A percentile compares a stretch with the other conserved stretches of the same genome.
Conservation (phyloP, 352 stramenopile species). For the Phytophthora gonapodyides region DNA sequence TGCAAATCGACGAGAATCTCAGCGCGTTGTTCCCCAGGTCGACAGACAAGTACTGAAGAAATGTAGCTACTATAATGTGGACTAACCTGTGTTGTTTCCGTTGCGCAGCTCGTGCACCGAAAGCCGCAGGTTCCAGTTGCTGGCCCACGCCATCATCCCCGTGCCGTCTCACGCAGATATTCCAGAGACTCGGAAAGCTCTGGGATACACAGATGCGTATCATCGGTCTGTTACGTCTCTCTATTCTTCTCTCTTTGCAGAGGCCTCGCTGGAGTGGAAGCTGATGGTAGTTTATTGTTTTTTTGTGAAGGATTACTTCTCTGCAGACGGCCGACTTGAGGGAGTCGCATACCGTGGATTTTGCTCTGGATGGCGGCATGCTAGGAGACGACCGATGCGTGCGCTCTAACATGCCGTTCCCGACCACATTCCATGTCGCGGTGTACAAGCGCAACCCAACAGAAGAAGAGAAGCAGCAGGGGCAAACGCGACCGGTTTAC, state of each 20-base stretch:
- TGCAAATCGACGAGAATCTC: constrained; percentile 49
- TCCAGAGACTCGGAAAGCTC: constrained; percentile 43
- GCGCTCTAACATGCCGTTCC: constrained; percentile 70
- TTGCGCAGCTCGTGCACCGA: constrained; percentile 46
- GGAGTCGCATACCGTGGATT: constrained; percentile 40
- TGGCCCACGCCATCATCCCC: constrained; percentile 64
- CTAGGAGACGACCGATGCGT: constrained; percentile 71
- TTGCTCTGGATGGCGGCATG: constrained; percentile 55
- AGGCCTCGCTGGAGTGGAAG: not conserved
- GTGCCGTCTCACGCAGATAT: constrained; percentile 73
- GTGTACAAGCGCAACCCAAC: constrained; percentile 46
- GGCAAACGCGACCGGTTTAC: constrained; percentile 30
- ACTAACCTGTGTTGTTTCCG: constrained; percentile 7
- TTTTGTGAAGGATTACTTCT: constrained; percentile 39
- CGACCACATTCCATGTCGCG: constrained; percentile 56
- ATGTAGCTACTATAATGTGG: not conserved
- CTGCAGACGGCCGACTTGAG: constrained; percentile 23
- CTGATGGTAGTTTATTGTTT: constrained; percentile 2
- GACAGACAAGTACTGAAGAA: not conserved
- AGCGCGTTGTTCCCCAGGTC: constrained; percentile 55
- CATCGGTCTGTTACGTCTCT: constrained; percentile 46
- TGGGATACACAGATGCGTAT: constrained; percentile 45
- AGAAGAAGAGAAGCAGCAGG: constrained; percentile 19
- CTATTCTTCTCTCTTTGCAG: not conserved
- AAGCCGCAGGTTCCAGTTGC: constrained; percentile 73